Base-by-base conservation (phyloP, 768 basidiomycete species). In the Mycena leptocephala region DNA sequence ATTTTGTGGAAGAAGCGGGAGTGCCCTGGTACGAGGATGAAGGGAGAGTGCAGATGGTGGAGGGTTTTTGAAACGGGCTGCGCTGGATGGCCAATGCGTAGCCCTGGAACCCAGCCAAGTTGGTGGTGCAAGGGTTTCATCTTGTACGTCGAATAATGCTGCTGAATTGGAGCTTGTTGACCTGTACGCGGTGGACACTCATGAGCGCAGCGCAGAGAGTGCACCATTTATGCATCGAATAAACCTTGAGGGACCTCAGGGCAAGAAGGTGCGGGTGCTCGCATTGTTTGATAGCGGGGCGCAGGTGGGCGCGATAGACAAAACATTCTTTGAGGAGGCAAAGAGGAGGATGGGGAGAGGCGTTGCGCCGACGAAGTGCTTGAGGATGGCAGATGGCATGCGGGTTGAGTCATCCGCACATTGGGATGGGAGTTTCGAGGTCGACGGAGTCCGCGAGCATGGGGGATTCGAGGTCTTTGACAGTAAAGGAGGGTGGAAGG, bases 331-430 rank as follows among this genome's bases (percentile, higher is more conserved):
- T 14, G 30, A 51, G 65, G 9, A n/a, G 48, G 48, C 33, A 30
- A 30, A 24, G n/a, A 5, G 20, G 24, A 14, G 65, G n/a, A 6
- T 66, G 65, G 65, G 65, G 32, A 35, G 2, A 18, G 14, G 11
- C 13, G 3, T n/a, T 1, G 62, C 56, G 14, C 82, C 84, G 9
- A n/a, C 32, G 0, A 71, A 64, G 43, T 24, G 16, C 0, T 73
- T 87, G 18, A 37, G 81, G 7, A 85, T 87, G 86, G 86, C 85
- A 14, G 78, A 86, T 70, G 83, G 85, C 0, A 22, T 32, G 22
- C 35, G 81, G 0, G 78, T 83, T 0, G 43, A 37, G 16, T 79
- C 81, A 0, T 1, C 33, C 35, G 81, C 79, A 35, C 26, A 37
- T 5, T 83, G 82, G 81, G 70, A 62, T 32, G 81, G 82, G 2